Evolutionary conservation across 2,329 filamentous ascomycete genomes (phyloP).

Genomic region (Trichoderma asperellum): DNA sequence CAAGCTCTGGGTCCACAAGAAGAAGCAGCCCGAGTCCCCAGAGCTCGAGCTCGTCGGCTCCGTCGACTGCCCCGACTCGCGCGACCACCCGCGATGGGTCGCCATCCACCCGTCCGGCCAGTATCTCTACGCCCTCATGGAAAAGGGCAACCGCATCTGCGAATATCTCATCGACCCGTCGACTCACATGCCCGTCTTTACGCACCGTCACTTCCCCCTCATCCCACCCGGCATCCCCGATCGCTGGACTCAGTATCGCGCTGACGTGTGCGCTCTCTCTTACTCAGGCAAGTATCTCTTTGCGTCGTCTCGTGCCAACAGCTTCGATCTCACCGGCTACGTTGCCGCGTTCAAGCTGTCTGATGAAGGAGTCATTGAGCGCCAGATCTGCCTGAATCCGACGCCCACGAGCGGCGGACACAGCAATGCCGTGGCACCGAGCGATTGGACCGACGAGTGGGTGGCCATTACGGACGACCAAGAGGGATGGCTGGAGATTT

Average conservation of each 20-base stretch:
- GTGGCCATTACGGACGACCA: conserved; percentile 88
- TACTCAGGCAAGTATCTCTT: conserved; percentile 76
- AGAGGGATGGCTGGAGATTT: conserved; percentile 85
- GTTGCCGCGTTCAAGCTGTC: conserved; percentile 77
- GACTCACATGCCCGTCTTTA: conserved; percentile 78
- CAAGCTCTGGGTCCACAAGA: conserved; percentile 83
- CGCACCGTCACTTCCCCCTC: conserved; percentile 73
- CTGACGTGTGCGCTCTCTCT: conserved; percentile 79
- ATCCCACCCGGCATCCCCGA: conserved; percentile 72
- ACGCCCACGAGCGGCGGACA: conserved; percentile 87
- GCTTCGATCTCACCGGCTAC: conserved; percentile 76
- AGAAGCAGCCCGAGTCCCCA: conserved; percentile 51
- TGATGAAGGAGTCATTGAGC: conserved; percentile 70
- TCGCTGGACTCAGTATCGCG: conserved; percentile 70
- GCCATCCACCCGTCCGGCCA: conserved; percentile 77
- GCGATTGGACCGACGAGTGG: conserved; percentile 86
- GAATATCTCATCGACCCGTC: conserved; percentile 78
- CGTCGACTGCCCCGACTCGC: conserved; percentile 69
- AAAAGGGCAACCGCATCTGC: conserved; percentile 81
- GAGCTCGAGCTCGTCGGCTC: conserved; percentile 70
- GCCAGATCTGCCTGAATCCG: conserved; percentile 78
- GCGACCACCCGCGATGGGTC: conserved; percentile 86
- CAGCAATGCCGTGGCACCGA: conserved; percentile 84
- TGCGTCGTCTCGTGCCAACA: conserved; percentile 80
- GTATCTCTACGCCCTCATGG: conserved; percentile 86